Base-by-base conservation (phyloP, 2,329 filamentous ascomycete species). In the Eutypa lata region DNA sequence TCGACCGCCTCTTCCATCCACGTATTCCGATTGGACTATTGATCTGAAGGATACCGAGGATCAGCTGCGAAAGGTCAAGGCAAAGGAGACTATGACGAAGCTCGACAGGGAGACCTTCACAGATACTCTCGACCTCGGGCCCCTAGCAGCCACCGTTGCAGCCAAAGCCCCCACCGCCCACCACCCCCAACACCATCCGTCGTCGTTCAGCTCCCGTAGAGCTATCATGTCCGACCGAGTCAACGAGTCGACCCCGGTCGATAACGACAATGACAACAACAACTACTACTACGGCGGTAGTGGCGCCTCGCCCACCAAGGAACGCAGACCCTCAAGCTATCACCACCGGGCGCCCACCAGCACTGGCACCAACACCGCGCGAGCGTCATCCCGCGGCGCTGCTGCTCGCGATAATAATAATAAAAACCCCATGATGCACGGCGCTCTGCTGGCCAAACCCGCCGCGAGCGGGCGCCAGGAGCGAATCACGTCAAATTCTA, bases 31-130 rank as follows among this genome's bases (percentile, higher is more conserved):
- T n/a, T 66, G 61, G 57, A 63, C 66, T 33, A 64, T 54, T 42
- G 66, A 61, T 49, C 59, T 69, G n/a, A 65, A 62, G n/a, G 61
- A 68, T 18, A 53, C 64, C 16, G 61, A 63, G 45, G 60, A 60
- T 13, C 63, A 67, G 51, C 42, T 59, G 19, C 63, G 60, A 47
- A 58, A 58, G 6, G 61, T 64, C 18, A 63, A 60, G 50, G 54
- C 53, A 40, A 56, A 56, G 28, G 26, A 31, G 43, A 56, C 54
- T 26, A 48, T 50, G 16, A 40, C 54, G 33, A 61, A 55, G 48
- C 53, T 50, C 37, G 52, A 63, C n/a, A 55, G 51, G 42, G 51
- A 63, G 8, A 18, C 51, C 31, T 50, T 60, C 16, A 50, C 57
- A 42, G 56, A 59, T 31, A 55, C 59, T 28, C 33, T 37, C 7